Base-by-base conservation (phyloP, 495 filamentous ascomycete genomes). In the Podospora tetraspora region DNA sequence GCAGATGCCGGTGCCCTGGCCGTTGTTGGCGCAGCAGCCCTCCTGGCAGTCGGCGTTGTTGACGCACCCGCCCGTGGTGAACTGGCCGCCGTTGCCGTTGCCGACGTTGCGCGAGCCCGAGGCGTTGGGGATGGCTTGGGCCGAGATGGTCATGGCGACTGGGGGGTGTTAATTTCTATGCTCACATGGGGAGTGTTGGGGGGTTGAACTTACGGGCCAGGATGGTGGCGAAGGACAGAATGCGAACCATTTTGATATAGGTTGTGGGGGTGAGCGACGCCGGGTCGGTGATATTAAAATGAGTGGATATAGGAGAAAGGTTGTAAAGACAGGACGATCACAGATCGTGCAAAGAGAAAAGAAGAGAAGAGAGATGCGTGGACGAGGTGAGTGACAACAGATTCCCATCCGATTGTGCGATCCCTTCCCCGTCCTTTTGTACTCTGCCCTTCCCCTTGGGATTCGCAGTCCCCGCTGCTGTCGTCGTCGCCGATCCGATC, bases 61-160 rank as follows among this genome's bases (percentile, higher is more conserved):
- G 62, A 80, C 79, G 67, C 82, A 84, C 60, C 82, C 80, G 27
- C 75, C 75, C 34, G 82, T 82, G 68, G 84, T 83, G 76, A 84
- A 86, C 70, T 85, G 83, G 27, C 78, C 69, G n/a, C 78, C 83
- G 61, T 79, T 80, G 61, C 82, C 85, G 59, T 79, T 72, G 56
- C 84, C 84, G 62, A 85, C 84, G 70, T 87, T 74, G 62, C 74
- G 73, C 57, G 78, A 76, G 25, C 77, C 78, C 12, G 78, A 78
- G 65, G 78, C 73, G 70, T 80, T 81, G 57, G 79, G 79, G 6
- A 74, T 80, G 64, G 80, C 72, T 61, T 73, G 73, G 61, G 78
- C 77, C 34, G 76, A 65, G 56, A 74, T 68, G 57, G 73, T 62
- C 32, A 76, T 24, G 71, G 76, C 75, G 37, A 79, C 78, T 80